These are phyloP conservation scores for Setaria italica DNA, from an alignment of 202 grass and related monocot species.

Conservation along the genomic window DNA sequence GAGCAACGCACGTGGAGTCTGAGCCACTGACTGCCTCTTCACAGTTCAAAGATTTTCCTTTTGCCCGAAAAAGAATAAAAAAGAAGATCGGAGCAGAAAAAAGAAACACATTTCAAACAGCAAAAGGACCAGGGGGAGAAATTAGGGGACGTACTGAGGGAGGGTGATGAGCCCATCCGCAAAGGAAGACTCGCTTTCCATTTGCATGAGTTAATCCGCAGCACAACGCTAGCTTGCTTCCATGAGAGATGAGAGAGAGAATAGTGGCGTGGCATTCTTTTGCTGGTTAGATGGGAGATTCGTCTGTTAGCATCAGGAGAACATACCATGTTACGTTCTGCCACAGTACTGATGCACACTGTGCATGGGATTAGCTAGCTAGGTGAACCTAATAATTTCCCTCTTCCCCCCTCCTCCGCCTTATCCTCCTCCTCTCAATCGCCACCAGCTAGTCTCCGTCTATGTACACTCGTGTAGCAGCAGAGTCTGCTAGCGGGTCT, in stretches of 20 bases:
- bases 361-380: conserved; percentile 50
- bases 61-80: conserved; percentile 24
- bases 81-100: conserved; percentile 25
- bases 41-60: conserved; percentile 62
- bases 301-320: conserved; percentile 56
- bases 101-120: conserved; percentile 64
- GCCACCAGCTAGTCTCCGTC: conserved; percentile 30
- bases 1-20: conserved; percentile 95
- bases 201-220: conserved; percentile 39
- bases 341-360: conserved; percentile 61
- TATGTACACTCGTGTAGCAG: conserved; percentile 43
- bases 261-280: conserved; percentile 31
- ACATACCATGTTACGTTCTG: conserved; percentile 70
- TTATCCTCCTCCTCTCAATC: conserved; percentile 26
- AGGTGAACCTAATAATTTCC: conserved; percentile 58
- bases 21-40: conserved; percentile 79
- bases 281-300: conserved; percentile 50
- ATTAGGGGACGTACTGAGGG: conserved; percentile 13
- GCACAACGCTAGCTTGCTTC: not conserved
- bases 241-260: not conserved
- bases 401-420: not conserved
- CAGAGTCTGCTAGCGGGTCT: conserved; percentile 10
- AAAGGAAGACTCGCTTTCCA: conserved; percentile 70
- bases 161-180: conserved; percentile 38
- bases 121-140: conserved; percentile 5